Base-by-base conservation (phyloP, 495 filamentous ascomycete genomes). In the Penicillium taxi region DNA sequence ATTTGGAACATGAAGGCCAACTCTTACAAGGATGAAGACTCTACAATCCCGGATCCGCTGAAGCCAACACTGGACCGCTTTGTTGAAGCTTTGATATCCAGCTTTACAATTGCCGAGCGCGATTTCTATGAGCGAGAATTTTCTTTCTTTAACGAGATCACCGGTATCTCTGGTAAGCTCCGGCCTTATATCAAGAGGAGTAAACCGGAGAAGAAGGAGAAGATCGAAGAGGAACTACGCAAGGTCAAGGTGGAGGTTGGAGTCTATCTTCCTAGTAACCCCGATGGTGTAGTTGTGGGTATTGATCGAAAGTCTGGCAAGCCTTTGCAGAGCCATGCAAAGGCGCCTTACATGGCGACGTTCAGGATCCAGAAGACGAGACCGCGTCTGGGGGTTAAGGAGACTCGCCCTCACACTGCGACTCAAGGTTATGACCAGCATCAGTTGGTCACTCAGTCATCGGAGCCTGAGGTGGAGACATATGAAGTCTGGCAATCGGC, bases 1-100 rank as follows among this genome's bases (percentile, higher is more conserved):
- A 96, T 99, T 44, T 99, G 93, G 93, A 99, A 96, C 55, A 99
- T 99, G 82, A 96, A 94, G 54, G 93, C 93, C 14, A 99, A 99
- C 56, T 80, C 88, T 2, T 99, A 86, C 65, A 96, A 95, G 58
- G 93, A 99, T 49, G 89, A 99, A 45, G 87, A 96, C 42, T 85
- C 82, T 33, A 74, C 80, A 48, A 76, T 93, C 48, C 88, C 93
- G 29, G 93, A 96, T 60, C 73, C 80, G 1, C 76, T 96, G 42
- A 99, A 99, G 43, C 90, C 88, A 15, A 91, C 81, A 0, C 71
- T 99, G 5, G 93, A 99, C 62, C 80, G 80, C 26, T 90, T 96
- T 44, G 91, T 85, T 75, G 73, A 78, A 22, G 78, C 78, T 39
- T 75, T 99, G 66, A 72, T 94, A 26, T 63, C 73, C 11, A 87